Evolutionary conservation across 176 grass and related monocot genomes (phyloP).

Genomic region (Oryza coarctata): DNA sequence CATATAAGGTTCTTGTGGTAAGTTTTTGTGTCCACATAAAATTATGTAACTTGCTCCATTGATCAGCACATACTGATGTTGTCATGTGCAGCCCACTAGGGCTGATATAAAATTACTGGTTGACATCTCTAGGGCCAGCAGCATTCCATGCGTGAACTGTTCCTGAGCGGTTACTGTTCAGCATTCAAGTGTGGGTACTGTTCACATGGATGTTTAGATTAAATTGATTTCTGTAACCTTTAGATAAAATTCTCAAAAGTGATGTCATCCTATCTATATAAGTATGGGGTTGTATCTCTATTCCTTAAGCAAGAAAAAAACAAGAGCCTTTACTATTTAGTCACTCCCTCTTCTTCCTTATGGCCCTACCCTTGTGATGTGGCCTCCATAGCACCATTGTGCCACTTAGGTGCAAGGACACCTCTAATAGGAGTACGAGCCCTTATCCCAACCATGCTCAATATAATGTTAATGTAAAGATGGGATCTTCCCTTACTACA

Average conservation of each 20-base stretch:
- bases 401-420: background rate
- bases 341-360: too few species aligned
- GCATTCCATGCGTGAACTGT: background rate
- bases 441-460: background rate
- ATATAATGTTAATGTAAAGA: background rate
- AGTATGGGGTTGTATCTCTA: background rate
- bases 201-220: background rate
- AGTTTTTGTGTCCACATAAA: constrained; percentile 2
- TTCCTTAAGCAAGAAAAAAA: too few species aligned
- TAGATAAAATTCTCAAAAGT: background rate
- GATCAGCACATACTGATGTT: background rate
- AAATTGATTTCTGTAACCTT: background rate
- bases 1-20: background rate
- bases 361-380: background rate
- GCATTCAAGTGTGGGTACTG: background rate
- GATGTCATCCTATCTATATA: background rate
- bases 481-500: background rate
- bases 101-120: background rate
- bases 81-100: background rate
- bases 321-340: too few species aligned
- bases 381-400: background rate
- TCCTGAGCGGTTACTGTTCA: background rate
- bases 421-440: background rate
- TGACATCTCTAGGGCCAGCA: background rate
- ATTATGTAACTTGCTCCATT: background rate